Conservation (phyloP, 331 rosid genomes). For the Erythrophleum ivorense region DNA sequence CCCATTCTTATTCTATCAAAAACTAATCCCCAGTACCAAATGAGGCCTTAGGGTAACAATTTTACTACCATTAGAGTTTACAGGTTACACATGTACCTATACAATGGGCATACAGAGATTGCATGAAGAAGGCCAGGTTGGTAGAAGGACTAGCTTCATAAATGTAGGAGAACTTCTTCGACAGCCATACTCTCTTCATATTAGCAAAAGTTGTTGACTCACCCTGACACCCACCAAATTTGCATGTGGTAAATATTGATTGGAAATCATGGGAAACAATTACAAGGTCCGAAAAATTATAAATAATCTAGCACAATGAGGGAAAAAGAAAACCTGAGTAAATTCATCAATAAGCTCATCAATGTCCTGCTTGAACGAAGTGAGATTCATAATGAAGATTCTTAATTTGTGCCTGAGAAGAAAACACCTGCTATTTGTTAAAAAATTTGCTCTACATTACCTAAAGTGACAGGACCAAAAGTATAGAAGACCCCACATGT, state of each 20-base stretch:
- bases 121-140: conserved; percentile 87
- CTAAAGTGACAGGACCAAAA: background rate
- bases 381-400: conserved; percentile 50
- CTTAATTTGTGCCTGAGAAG: conserved; percentile 25
- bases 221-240: conserved; percentile 47
- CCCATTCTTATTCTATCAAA: too few relatives aligned
- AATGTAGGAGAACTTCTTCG: conserved; percentile 77
- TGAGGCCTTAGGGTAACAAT: background rate
- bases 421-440: conserved; percentile 2
- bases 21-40: too few relatives aligned
- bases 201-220: conserved; percentile 64
- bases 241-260: conserved; percentile 17
- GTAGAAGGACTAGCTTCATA: conserved; percentile 72
- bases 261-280: conserved; percentile 29
- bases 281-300: background rate
- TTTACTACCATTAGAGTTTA: background rate
- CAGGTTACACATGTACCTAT: conserved; percentile 53
- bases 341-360: conserved; percentile 78
- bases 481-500: background rate
- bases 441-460: background rate
- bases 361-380: conserved; percentile 67
- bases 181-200: conserved; percentile 82
- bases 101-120: conserved; percentile 78
- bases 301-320: conserved; percentile 27
- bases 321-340: conserved; percentile 47